Evolutionary conservation across 2,329 filamentous ascomycete species (phyloP).

Genomic region (Fusarium globosum): DNA sequence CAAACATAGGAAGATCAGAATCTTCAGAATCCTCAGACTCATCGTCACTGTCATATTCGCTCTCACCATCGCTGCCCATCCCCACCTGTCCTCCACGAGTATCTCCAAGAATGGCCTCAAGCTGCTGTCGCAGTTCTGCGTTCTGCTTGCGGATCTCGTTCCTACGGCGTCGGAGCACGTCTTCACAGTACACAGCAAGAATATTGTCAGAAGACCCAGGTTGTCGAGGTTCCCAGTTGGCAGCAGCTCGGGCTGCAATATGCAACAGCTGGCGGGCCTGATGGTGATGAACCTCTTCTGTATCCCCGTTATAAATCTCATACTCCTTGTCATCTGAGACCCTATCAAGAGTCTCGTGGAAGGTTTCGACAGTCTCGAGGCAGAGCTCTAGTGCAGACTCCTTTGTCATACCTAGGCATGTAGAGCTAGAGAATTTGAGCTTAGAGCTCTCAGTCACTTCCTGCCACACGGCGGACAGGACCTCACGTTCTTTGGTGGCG

Average conservation of each 20-base stretch:
- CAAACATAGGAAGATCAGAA: background rate
- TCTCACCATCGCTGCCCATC: constrained; percentile 1
- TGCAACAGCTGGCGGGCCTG: constrained; percentile 36
- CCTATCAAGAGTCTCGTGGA: constrained; percentile 14
- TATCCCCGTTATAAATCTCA: background rate
- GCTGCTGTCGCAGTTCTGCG: background rate
- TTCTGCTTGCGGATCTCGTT: constrained; percentile 11
- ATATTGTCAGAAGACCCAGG: background rate
- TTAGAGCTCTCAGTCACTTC: background rate
- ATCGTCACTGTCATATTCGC: background rate
- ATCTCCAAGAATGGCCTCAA: constrained; percentile 21
- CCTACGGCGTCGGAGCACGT: constrained; percentile 18
- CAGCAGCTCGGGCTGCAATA: constrained; percentile 25
- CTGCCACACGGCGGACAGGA: constrained; percentile 4
- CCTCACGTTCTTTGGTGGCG: constrained; percentile 11
- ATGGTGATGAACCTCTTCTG: background rate
- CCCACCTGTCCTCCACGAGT: constrained; percentile 14
- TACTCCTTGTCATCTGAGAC: constrained; percentile 3
- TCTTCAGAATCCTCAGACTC: background rate
- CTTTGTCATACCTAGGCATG: background rate
- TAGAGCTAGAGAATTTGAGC: background rate
- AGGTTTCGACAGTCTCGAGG: constrained; percentile 13
- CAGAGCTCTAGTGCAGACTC: constrained; percentile 18
- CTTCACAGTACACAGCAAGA: constrained; percentile 22
- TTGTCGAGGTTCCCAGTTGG: constrained; percentile 24